phyloP scores from a whole-genome alignment of 192 early-diverging fungal genomes.

The Gonapodya sp. region DNA sequence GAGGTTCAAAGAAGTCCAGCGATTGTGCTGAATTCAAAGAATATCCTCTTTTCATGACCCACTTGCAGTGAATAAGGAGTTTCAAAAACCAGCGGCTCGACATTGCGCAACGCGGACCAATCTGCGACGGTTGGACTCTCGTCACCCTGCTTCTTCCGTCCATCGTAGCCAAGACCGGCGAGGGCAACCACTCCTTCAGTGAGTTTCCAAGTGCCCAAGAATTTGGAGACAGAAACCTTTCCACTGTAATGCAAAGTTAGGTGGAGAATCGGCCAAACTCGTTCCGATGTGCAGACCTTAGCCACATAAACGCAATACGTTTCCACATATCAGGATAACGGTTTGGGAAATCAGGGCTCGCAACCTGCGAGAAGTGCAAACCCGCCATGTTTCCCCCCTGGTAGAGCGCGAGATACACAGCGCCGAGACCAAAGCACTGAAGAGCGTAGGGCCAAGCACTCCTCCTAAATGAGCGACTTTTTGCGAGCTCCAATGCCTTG shows the following conservation, averaged over 20 bases:
- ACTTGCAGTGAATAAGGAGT: conserved; percentile 36
- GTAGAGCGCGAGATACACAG: conserved; percentile 30
- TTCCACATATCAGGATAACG: not conserved
- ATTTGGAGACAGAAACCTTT: conserved; percentile 23
- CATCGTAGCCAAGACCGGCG: conserved; percentile 50
- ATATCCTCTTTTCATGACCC: too few relatives aligned
- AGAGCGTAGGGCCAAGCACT: conserved; percentile 14
- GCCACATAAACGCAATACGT: not conserved
- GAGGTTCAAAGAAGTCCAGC: too few relatives aligned
- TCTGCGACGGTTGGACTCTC: conserved; percentile 10
- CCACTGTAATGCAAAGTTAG: not conserved
- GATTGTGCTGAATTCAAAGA: too few relatives aligned
- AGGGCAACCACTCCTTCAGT: conserved; percentile 42
- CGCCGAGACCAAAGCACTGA: conserved; percentile 26
- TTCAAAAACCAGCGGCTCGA: conserved; percentile 33
- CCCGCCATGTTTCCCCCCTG: conserved; percentile 26
- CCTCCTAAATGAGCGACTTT: not conserved
- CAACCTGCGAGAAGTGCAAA: conserved; percentile 24
- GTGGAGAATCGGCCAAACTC: not conserved
- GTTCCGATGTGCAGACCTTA: too few relatives aligned
- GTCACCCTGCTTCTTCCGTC: conserved; percentile 30
- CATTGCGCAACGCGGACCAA: conserved; percentile 46
- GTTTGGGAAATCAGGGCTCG: not conserved
- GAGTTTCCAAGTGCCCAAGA: conserved; percentile 53
- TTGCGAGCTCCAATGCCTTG: not conserved